Base-by-base conservation (phyloP, 2,329 filamentous ascomycete genomes). In the Rhynchosporium agropyri region DNA sequence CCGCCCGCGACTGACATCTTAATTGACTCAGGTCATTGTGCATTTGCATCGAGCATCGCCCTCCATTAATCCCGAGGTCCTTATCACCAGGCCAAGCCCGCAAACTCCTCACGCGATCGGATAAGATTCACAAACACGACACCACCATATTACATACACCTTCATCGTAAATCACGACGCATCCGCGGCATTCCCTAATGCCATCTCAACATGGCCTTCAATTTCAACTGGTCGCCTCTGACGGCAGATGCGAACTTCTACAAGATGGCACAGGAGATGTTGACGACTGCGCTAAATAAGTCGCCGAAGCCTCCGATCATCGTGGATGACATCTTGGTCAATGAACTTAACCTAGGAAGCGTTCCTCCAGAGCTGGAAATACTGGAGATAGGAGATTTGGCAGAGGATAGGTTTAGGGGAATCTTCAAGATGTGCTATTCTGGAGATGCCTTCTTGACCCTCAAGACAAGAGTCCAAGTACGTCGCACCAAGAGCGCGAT, bases 171-270 rank as follows among this genome's bases (percentile, higher is more conserved):
- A 33, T 36, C 13, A 40, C 15, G 33, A 58, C 62, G 36, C 15
- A 12, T 31, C 6, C 33, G 54, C 36, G 40, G 31, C 1, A 31
- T 43, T 31, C 38, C 67, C 71, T 72, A 69, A 74, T 74, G 73
- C 64, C 51, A 67, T 65, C 61, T 67, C 69, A 69, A 67, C 54
- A 99, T 99, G 95, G 95, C 95, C 71, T 99, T 99, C 90, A 98
- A 98, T 83, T 99, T 99, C 90, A 98, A 98, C 91, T 99, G 95
- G 95, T 97, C 92, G 85, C 95, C 95, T 75, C 84, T 99, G 69
- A 95, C 96, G 80, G 94, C 94, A 75, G 95, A 98, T 80, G 94
- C 91, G 74, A 86, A 88, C 71, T 95, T 95, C 78, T 94, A 94
- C 79, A 86, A 90, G 76, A 89, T 92, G 71, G 94, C 95, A 58